These are phyloP conservation scores for Mycena floridula DNA, from an alignment of 768 basidiomycete genomes.

Conservation along the genomic window DNA sequence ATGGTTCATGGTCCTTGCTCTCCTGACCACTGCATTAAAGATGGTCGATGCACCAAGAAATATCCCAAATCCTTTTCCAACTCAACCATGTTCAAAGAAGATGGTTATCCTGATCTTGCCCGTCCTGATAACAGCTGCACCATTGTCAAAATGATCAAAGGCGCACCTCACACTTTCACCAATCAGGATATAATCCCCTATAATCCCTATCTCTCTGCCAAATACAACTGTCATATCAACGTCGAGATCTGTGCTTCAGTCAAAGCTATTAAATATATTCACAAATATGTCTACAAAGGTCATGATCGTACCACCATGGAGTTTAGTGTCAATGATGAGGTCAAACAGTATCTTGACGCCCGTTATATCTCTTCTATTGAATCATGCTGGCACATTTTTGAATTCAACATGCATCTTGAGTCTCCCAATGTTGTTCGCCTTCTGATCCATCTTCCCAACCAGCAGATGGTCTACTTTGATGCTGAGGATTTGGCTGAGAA, in stretches of 20 bases:
- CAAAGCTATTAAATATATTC: slow-evolving; percentile 29
- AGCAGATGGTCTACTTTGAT: too few species aligned
- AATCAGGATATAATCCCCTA: slow-evolving; percentile 20
- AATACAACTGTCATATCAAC: slow-evolving; percentile 36
- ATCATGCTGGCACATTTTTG: slow-evolving; percentile 21
- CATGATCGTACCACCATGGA: slow-evolving; percentile 22
- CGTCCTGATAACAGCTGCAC: background rate
- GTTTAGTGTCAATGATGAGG: slow-evolving; percentile 21
- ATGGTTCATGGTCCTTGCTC: background rate
- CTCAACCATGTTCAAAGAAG: background rate
- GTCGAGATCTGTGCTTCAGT: slow-evolving; percentile 27
- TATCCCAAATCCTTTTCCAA: background rate
- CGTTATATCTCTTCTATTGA: slow-evolving; percentile 26
- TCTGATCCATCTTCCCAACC: slow-evolving; percentile 27
- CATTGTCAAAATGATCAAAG: background rate
- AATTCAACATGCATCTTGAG: slow-evolving; percentile 24
- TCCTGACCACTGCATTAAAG: slow-evolving; percentile 1
- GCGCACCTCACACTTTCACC: background rate
- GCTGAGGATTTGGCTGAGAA: background rate
- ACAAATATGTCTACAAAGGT: slow-evolving; percentile 15
- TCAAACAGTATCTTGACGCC: slow-evolving; percentile 22
- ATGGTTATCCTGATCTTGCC: too few species aligned
- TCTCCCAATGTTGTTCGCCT: slow-evolving; percentile 21
- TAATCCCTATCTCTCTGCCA: slow-evolving; percentile 19
- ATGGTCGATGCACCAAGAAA: slow-evolving; percentile 18